Evolutionary conservation across 345 rosid genomes (phyloP).

Genomic region (Sisymbrium irio): DNA sequence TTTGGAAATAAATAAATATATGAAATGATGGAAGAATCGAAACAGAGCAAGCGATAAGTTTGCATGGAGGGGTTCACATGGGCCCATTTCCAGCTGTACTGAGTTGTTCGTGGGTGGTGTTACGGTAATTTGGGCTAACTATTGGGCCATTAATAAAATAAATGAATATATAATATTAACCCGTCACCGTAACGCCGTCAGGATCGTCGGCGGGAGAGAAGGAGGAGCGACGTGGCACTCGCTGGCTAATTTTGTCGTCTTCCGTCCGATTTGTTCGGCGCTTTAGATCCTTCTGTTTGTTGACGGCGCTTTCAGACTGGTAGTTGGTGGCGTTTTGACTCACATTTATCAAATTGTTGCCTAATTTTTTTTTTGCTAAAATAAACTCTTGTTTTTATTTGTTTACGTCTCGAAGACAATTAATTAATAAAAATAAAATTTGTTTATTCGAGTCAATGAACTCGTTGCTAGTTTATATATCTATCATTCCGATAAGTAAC

Average conservation of each 20-base stretch:
- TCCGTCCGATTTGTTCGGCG: constrained; percentile 34
- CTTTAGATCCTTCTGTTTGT: constrained; percentile 30
- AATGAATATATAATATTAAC: background rate
- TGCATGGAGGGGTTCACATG: constrained; percentile 34
- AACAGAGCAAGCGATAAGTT: constrained; percentile 28
- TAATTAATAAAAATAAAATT: background rate
- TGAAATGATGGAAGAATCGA: constrained; percentile 2
- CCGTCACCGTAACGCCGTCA: constrained; percentile 34
- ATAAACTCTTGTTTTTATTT: background rate
- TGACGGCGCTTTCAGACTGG: constrained; percentile 28
- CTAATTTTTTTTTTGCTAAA: background rate
- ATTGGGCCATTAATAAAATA: constrained; percentile 19
- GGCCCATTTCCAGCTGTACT: constrained; percentile 35
- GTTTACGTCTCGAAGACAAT: background rate
- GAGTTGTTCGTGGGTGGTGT: constrained; percentile 34
- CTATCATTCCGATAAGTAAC: too few relatives aligned
- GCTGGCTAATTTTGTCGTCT: constrained; percentile 37
- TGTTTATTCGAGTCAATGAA: background rate
- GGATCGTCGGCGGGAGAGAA: constrained; percentile 32
- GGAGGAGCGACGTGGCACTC: constrained; percentile 33
- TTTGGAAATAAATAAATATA: background rate
- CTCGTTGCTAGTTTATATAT: background rate
- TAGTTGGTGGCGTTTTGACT: constrained; percentile 27
- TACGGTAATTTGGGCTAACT: constrained; percentile 28
- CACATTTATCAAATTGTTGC: background rate